phyloP scores from a whole-genome alignment of 2,329 filamentous ascomycete species.

The Rhinocladiella mackenziei region DNA sequence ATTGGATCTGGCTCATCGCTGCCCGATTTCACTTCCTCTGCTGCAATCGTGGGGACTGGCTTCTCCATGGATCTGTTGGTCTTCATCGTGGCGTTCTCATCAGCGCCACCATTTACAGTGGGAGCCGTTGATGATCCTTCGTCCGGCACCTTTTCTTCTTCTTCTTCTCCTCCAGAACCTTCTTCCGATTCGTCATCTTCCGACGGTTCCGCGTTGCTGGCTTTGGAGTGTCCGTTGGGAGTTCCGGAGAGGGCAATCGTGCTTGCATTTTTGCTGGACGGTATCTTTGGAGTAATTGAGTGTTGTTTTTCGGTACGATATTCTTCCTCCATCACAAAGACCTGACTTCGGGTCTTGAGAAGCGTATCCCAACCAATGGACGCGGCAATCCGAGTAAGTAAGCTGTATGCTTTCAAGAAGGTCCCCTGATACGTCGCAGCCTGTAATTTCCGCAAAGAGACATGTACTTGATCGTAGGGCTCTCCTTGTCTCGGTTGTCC shows the following conservation, averaged over 20 bases:
- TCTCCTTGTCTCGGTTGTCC: slow-evolving; percentile 68
- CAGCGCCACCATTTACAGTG: slow-evolving; percentile 34
- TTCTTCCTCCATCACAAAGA: slow-evolving; percentile 99
- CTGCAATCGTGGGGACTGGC: slow-evolving; percentile 72
- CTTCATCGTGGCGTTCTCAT: slow-evolving; percentile 30
- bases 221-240: slow-evolving; percentile 47
- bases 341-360: slow-evolving; percentile 87
- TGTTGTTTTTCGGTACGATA: slow-evolving; percentile 71
- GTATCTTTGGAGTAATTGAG: slow-evolving; percentile 48
- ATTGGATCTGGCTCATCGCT: slow-evolving; percentile 63
- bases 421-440: slow-evolving; percentile 91
- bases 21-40: slow-evolving; percentile 71
- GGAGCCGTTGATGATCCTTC: slow-evolving; percentile 31
- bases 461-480: slow-evolving; percentile 80
- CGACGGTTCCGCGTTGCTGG: slow-evolving; percentile 30
- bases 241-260: slow-evolving; percentile 72
- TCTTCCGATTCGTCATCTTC: slow-evolving; percentile 31
- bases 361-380: slow-evolving; percentile 98
- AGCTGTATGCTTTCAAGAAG: slow-evolving; percentile 88
- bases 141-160: slow-evolving; percentile 30
- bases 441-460: slow-evolving; percentile 77
- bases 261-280: slow-evolving; percentile 66
- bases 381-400: slow-evolving; percentile 90
- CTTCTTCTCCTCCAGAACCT: slow-evolving; percentile 31
- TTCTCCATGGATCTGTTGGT: slow-evolving; percentile 60